Conservation (phyloP, 768 basidiomycete species). For the Collybia sp. region DNA sequence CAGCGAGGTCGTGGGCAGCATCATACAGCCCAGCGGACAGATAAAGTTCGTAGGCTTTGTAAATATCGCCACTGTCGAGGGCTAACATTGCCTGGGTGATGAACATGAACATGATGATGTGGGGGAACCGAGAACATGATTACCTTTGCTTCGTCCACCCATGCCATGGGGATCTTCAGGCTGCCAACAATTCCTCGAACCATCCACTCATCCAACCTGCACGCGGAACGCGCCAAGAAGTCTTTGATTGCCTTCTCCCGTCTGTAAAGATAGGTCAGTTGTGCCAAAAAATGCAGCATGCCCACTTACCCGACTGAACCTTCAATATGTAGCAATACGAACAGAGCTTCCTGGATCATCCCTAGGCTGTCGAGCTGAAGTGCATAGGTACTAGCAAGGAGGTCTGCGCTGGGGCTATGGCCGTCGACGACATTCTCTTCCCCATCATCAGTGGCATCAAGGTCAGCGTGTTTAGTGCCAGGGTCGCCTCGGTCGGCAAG, state of each 20-base stretch:
- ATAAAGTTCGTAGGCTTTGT: slow-evolving; percentile 74
- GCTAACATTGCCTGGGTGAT: slow-evolving; percentile 58
- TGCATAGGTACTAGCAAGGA: slow-evolving; percentile 81
- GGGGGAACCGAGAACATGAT: slow-evolving; percentile 6
- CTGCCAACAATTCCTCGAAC: slow-evolving; percentile 67
- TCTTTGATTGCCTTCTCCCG: slow-evolving; percentile 82
- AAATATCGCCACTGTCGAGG: slow-evolving; percentile 55
- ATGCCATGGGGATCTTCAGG: slow-evolving; percentile 74
- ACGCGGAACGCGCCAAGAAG: slow-evolving; percentile 65
- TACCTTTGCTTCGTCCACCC: slow-evolving; percentile 92
- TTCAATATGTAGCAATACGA: slow-evolving; percentile 88
- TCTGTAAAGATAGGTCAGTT: slow-evolving; percentile 33
- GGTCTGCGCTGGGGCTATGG: slow-evolving; percentile 79
- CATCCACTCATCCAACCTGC: slow-evolving; percentile 68
- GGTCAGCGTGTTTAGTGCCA: slow-evolving; percentile 16
- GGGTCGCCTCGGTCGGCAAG: slow-evolving; percentile 75
- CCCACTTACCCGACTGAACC: slow-evolving; percentile 67
- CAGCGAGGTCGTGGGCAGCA: slow-evolving; percentile 79
- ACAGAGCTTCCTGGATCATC: slow-evolving; percentile 80
- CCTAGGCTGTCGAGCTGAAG: slow-evolving; percentile 79
- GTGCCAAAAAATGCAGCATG: slow-evolving; percentile 5
- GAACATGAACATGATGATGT: slow-evolving; percentile 2
- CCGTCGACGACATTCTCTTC: slow-evolving; percentile 57
- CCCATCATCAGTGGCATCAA: slow-evolving; percentile 33
- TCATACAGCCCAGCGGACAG: slow-evolving; percentile 65